Evolutionary conservation across 345 rosid species (phyloP).

Genomic region (Noccaea bulbosa): DNA sequence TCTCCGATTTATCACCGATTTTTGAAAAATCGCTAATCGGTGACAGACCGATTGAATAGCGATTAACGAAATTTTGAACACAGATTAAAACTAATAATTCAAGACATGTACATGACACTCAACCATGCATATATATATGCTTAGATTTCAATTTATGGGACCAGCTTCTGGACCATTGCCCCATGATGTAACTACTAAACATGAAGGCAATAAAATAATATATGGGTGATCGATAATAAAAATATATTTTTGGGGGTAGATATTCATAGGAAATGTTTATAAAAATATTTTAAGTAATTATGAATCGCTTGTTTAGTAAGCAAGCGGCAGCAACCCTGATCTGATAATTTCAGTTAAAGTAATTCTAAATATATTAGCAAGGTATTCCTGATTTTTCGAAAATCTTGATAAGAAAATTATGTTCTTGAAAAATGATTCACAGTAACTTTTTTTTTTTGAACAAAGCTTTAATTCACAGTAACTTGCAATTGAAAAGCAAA

Average conservation of each 20-base stretch:
- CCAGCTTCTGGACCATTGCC: constrained; percentile 21
- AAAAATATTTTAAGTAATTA: neutral
- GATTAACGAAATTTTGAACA: too few species aligned
- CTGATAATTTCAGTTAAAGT: neutral
- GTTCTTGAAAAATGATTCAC: too few species aligned
- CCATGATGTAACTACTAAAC: constrained; percentile 6
- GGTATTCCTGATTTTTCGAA: neutral
- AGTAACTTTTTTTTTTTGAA: too few species aligned
- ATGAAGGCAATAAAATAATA: neutral
- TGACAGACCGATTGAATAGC: too few species aligned
- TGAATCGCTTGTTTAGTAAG: constrained; percentile 7
- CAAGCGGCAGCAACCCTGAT: neutral
- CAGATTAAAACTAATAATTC: neutral
- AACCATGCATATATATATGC: constrained; percentile 9
- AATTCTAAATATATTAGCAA: neutral
- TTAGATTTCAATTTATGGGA: constrained; percentile 36
- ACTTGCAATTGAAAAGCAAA: neutral
- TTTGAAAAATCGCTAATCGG: too few species aligned
- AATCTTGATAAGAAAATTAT: neutral
- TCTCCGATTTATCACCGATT: too few species aligned
- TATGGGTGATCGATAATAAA: neutral
- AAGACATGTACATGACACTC: constrained; percentile 18
- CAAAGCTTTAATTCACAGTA: too few species aligned
- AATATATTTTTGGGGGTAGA: neutral
- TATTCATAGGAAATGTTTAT: neutral